Evolutionary conservation across 148 eudicot genomes (phyloP), one percentile per base, ranked within the genome.

Genomic region (Polygonum aviculare): DNA sequence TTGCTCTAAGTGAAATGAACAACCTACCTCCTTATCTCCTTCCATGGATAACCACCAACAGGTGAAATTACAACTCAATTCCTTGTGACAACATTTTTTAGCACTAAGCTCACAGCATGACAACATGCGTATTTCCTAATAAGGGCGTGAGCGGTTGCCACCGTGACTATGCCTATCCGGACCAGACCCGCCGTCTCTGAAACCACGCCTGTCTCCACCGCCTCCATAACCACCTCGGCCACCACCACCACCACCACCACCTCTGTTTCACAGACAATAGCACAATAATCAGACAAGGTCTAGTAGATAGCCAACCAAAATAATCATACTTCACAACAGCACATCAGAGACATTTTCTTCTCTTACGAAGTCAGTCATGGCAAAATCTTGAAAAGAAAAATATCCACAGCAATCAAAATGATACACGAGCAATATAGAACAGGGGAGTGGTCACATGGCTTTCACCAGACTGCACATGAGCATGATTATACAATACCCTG

Each of bases 1-100:
- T 83, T 80, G 85, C 87, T 85, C 86, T 81, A 55, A 84, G 84
- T 69, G 45, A 85, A 82, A 79, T 79, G 84, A 85, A 83, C 90
- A 87, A 87, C 97, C 96, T 92, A 90, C 97, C 98, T 94, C 87
- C 87, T 85, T 81, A 81, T 83, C 87, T 86, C 94, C 86, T 80
- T 80, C 79, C 81, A 89, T 80, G 88, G 86, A 86, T 82, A 86
- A 85, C 76, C 81, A 33, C 44, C 36, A 33, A 65, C 78, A 80
- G 82, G 80, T 45, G 80, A 79, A 83, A 77, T 81, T 76, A 81
- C 76, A 86, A 81, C 76, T 80, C 83, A 84, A 82, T 78, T 79
- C 85, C 84, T 82, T 84, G 80, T 79, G 84, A 77, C 78, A 86
- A 76, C 78, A 60, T 59, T 79, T 80, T 80, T 79, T 79, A 75